These are phyloP conservation scores for Echria macrotheca DNA, from an alignment of 495 filamentous ascomycete genomes.

Conservation along the genomic window DNA sequence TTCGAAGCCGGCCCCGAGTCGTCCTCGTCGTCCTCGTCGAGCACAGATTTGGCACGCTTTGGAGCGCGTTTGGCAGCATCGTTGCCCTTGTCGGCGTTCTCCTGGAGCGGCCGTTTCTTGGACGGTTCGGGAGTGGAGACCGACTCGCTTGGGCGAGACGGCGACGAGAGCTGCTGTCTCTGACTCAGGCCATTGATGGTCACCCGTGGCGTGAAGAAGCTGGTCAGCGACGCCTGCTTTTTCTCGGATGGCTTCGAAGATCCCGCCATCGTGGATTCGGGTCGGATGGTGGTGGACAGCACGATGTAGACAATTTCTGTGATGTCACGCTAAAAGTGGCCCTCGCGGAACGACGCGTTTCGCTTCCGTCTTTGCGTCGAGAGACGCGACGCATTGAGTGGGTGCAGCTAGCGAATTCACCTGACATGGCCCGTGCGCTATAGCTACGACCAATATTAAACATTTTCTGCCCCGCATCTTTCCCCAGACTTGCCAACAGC, in stretches of 20 bases:
- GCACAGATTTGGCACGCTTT: constrained; percentile 40
- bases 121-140: constrained; percentile 13
- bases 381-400: constrained; percentile 14
- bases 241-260: constrained; percentile 38
- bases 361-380: constrained; percentile 5
- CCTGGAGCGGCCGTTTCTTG: constrained; percentile 43
- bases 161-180: constrained; percentile 11
- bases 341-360: not conserved
- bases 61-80: constrained; percentile 24
- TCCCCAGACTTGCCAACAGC: not conserved
- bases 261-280: constrained; percentile 32
- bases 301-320: not conserved
- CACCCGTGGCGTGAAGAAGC: constrained; percentile 73
- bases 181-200: constrained; percentile 36
- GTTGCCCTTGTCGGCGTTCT: constrained; percentile 36
- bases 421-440: constrained; percentile 2
- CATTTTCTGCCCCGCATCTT: not conserved
- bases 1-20: constrained; percentile 2
- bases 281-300: not conserved
- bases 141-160: constrained; percentile 11
- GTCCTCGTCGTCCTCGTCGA: constrained; percentile 13
- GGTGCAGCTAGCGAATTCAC: constrained; percentile 9
- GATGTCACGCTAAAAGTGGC: constrained; percentile 20
- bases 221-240: constrained; percentile 79
- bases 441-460: not conserved